A percentile compares a stretch with the other conserved stretches of the same genome.
Evolutionary conservation across 2,329 filamentous ascomycete species (phyloP).

Genomic region (Diplodia intermedia): DNA sequence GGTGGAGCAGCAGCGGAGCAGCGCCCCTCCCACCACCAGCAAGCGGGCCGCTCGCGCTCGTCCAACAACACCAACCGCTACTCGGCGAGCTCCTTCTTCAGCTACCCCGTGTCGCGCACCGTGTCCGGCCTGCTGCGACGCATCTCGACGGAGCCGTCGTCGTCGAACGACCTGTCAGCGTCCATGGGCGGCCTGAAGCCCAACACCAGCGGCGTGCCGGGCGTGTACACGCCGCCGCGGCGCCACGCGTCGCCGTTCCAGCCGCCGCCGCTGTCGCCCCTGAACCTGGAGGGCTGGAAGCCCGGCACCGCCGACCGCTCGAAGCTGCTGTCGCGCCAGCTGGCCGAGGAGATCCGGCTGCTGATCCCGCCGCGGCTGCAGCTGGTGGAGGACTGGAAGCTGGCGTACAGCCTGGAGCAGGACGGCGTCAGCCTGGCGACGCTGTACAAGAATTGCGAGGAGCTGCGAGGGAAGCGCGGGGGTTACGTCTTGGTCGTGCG

Average conservation of each 20-base stretch:
- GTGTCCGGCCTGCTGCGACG: constrained; percentile 56
- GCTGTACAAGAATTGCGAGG: constrained; percentile 79
- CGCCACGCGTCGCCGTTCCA: constrained; percentile 80
- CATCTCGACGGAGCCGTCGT: constrained; percentile 52
- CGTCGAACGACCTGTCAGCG: constrained; percentile 29
- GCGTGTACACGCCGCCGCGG: constrained; percentile 66
- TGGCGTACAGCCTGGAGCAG: constrained; percentile 89
- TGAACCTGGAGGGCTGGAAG: constrained; percentile 72
- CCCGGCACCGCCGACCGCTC: constrained; percentile 65
- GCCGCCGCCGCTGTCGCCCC: constrained; percentile 84
- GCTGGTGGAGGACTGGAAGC: constrained; percentile 83
- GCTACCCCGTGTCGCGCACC: constrained; percentile 58
- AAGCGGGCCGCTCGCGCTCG: not conserved
- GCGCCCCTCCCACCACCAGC: constrained; percentile 17
- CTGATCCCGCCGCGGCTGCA: constrained; percentile 87
- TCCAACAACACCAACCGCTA: constrained; percentile 32
- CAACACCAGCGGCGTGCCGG: constrained; percentile 55
- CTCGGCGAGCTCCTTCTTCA: constrained; percentile 53
- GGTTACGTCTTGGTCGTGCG: constrained; percentile 89
- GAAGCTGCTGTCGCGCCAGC: constrained; percentile 70
- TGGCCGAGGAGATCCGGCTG: constrained; percentile 92
- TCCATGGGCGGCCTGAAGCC: constrained; percentile 15
- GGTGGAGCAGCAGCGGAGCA: constrained; percentile 7
- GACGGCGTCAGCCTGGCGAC: constrained; percentile 88
- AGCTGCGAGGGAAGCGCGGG: constrained; percentile 71